Base-by-base conservation (phyloP, 2,329 filamentous ascomycete species). In the Sclerotinia glacialis region DNA sequence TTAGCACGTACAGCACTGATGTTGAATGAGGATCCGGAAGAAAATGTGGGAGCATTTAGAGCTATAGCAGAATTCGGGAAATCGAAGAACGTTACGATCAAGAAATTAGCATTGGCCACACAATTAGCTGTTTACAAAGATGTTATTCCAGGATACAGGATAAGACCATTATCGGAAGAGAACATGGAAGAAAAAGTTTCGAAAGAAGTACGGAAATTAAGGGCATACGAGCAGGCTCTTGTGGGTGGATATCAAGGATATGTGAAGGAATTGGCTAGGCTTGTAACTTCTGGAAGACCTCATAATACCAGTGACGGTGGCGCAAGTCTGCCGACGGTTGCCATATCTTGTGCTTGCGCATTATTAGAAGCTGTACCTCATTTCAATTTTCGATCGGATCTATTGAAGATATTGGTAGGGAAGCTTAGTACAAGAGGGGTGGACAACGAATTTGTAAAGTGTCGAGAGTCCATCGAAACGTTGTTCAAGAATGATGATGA, bases 41-140 rank as follows among this genome's bases (percentile, higher is more conserved):
- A 97, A 76, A 88, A 99, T 77, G 85, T 89, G 50, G 87, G 87
- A 53, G 86, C 88, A 26, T 89, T 98, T 80, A 93, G 91, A 77
- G 85, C 86, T 5, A 80, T 98, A 73, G 89, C 88, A 42, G 86
- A 90, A 73, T 86, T 96, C 71, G 89, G 89, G 26, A 83, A 88
- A 65, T 89, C 89, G 9, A 82, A 83, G 18, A 87, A 93, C 69
- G 78, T 85, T 18, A 88, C 89, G 2, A 88, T 99, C 63, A 89
- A 91, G 80, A 97, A 96, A 78, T 83, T 99, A 68, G 89, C 91
- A 8, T 81, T 99, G 70, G 91, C 89, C 58, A 92, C 95, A 28
- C 93, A 97, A 78, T 84, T 95, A 76, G 86, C 93, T 0, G 87
- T 98, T 16, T 99, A 94, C 82, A 97, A 94, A 77, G 95, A 98